Conservation (phyloP, 257 asterid species). For the Ophiorrhiza pumila region DNA sequence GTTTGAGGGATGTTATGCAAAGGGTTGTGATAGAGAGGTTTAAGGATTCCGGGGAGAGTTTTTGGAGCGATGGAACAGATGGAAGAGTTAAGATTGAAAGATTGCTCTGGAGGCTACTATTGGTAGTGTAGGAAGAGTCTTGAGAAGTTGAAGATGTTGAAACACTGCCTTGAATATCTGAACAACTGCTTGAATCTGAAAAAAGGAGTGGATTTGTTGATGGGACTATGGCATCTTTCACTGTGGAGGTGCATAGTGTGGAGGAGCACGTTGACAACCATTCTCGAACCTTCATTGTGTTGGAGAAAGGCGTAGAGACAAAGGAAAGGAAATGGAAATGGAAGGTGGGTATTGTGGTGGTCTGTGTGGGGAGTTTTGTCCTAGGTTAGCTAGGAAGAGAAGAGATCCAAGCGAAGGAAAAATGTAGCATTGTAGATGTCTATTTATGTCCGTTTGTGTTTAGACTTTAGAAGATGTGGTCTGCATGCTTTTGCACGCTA, state of each 20-base stretch:
- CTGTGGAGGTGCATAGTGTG: slow-evolving; percentile 29
- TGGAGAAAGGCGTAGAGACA: slow-evolving; percentile 10
- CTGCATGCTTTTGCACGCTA: not conserved
- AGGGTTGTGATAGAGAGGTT: slow-evolving; percentile 35
- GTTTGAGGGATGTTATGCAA: slow-evolving; percentile 30
- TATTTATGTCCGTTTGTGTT: not conserved
- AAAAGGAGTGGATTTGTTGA: slow-evolving; percentile 26
- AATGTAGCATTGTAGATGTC: not conserved
- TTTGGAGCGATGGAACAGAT: slow-evolving; percentile 78
- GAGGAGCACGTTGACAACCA: slow-evolving; percentile 61
- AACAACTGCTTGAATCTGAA: slow-evolving; percentile 37
- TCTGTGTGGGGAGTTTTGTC: not conserved
- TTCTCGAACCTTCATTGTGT: slow-evolving; percentile 51
- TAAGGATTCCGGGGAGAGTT: slow-evolving; percentile 32
- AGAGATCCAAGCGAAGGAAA: not conserved
- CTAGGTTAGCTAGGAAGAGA: not conserved
- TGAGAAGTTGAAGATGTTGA: slow-evolving; percentile 35
- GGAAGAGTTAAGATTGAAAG: slow-evolving; percentile 73
- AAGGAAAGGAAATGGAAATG: not conserved
- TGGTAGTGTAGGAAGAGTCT: slow-evolving; percentile 32
- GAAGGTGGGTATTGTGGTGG: not conserved
- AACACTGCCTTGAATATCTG: slow-evolving; percentile 20
- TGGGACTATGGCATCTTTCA: slow-evolving; percentile 18
- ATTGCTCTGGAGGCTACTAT: slow-evolving; percentile 52
- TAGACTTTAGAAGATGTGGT: not conserved